These are phyloP conservation scores for Boletus fagicola DNA, from an alignment of 768 basidiomycete species.

Conservation along the genomic window DNA sequence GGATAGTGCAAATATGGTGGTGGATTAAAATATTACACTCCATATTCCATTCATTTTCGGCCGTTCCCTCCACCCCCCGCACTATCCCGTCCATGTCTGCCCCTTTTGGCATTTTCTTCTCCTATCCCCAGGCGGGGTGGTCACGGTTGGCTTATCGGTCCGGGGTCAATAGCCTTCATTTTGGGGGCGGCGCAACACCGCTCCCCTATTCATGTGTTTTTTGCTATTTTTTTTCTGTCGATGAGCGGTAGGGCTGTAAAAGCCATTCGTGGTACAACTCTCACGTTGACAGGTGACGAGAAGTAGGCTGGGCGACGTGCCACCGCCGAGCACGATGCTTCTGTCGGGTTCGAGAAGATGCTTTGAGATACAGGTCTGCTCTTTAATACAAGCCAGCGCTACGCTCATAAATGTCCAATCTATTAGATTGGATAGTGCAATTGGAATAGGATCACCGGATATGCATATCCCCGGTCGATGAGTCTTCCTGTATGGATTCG, in stretches of 20 bases:
- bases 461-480: not conserved
- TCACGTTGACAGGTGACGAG: not conserved
- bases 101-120: conserved; percentile 2
- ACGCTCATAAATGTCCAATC: not conserved
- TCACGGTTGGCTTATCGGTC: not conserved
- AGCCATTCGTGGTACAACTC: not conserved
- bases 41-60: not conserved
- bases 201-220: not conserved
- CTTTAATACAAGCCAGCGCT: not conserved
- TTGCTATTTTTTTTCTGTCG: not conserved
- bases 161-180: not conserved
- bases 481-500: not conserved
- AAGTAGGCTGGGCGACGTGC: not conserved
- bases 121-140: not conserved
- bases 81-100: not conserved
- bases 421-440: not conserved
- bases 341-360: not conserved
- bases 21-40: conserved; percentile 2
- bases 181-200: not conserved
- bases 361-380: not conserved
- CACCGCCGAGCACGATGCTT: not conserved
- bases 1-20: not conserved
- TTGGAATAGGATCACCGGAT: not conserved
- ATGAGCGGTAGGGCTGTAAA: not conserved
- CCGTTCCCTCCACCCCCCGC: not conserved